These are phyloP conservation scores for Knufia fluminis DNA, from an alignment of 2,329 filamentous ascomycete genomes.

Conservation along the genomic window DNA sequence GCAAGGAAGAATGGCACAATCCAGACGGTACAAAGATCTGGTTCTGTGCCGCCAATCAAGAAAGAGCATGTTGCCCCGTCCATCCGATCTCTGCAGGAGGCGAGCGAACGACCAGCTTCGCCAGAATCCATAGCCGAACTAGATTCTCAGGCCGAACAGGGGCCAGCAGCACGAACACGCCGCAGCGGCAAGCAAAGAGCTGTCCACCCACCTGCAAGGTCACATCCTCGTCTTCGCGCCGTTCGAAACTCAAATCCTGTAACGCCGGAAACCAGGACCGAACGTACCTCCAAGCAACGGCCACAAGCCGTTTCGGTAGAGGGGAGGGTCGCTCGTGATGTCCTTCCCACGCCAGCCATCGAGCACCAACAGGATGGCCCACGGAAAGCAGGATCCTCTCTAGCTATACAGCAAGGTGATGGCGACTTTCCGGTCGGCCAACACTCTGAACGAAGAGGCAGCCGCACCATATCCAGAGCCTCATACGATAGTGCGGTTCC, in stretches of 20 bases:
- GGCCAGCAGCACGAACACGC: not conserved
- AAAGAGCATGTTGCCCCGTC: not conserved
- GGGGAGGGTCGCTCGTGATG: not conserved
- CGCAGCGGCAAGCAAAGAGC: slow-evolving; percentile 7
- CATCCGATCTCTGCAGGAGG: not conserved
- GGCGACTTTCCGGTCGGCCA: not conserved
- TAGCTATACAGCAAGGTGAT: not conserved
- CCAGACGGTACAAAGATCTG: slow-evolving; percentile 14
- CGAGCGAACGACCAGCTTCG: slow-evolving; percentile 17
- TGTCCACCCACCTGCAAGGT: not conserved
- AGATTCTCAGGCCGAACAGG: slow-evolving; percentile 9
- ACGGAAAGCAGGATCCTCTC: not conserved
- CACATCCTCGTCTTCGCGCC: slow-evolving; percentile 12
- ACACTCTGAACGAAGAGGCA: not conserved
- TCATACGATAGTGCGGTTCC: slow-evolving; percentile 22
- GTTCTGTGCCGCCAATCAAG: not conserved
- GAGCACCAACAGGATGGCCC: slow-evolving; percentile 8
- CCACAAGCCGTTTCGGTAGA: slow-evolving; percentile 7
- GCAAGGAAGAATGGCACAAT: slow-evolving; percentile 16
- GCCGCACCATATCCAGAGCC: slow-evolving; percentile 6
- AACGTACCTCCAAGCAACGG: slow-evolving; percentile 1
- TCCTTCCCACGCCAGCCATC: slow-evolving; percentile 17
- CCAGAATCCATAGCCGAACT: slow-evolving; percentile 21
- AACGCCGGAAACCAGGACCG: slow-evolving; percentile 8
- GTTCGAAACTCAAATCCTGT: slow-evolving; percentile 7